Evolutionary conservation across 208 protist species (phyloP).

Genomic region (Wallacemonas sp.): DNA sequence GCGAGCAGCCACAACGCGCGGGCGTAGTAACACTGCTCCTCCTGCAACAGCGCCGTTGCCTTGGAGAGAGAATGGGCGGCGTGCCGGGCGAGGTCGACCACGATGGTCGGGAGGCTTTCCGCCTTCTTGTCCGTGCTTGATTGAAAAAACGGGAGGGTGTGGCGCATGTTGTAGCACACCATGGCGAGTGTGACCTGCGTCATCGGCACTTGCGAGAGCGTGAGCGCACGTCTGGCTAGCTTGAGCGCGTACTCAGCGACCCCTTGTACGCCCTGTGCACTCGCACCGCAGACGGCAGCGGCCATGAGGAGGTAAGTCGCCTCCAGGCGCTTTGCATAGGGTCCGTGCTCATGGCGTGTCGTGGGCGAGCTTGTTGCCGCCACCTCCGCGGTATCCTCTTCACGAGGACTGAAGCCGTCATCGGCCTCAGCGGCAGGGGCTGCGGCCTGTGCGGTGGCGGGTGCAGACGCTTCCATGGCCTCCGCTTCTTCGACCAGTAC

Average conservation of each 20-base stretch:
- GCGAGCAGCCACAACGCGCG: slow-evolving; percentile 66
- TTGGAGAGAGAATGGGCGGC: background rate
- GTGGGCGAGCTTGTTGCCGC: too few relatives aligned
- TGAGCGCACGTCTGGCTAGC: slow-evolving; percentile 39
- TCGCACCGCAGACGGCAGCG: slow-evolving; percentile 28
- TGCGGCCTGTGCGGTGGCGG: background rate
- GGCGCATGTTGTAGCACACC: slow-evolving; percentile 24
- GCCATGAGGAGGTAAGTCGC: slow-evolving; percentile 60
- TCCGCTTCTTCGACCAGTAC: slow-evolving; percentile 48
- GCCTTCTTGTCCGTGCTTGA: background rate
- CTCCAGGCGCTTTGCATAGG: slow-evolving; percentile 30
- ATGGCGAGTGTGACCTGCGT: slow-evolving; percentile 40
- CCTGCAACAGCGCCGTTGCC: slow-evolving; percentile 8
- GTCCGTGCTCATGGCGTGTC: background rate
- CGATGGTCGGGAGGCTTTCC: background rate
- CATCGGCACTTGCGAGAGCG: slow-evolving; percentile 32
- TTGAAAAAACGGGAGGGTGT: background rate
- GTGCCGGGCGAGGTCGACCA: background rate
- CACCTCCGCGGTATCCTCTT: background rate
- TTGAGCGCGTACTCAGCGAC: slow-evolving; percentile 28
- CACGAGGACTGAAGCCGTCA: slow-evolving; percentile 11
- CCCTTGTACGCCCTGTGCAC: slow-evolving; percentile 18
- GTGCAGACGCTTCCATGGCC: too few relatives aligned
- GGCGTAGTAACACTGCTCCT: slow-evolving; percentile 28
- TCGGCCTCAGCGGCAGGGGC: background rate